phyloP scores from a whole-genome alignment of 495 filamentous ascomycete species.

The Letharia columbiana region DNA sequence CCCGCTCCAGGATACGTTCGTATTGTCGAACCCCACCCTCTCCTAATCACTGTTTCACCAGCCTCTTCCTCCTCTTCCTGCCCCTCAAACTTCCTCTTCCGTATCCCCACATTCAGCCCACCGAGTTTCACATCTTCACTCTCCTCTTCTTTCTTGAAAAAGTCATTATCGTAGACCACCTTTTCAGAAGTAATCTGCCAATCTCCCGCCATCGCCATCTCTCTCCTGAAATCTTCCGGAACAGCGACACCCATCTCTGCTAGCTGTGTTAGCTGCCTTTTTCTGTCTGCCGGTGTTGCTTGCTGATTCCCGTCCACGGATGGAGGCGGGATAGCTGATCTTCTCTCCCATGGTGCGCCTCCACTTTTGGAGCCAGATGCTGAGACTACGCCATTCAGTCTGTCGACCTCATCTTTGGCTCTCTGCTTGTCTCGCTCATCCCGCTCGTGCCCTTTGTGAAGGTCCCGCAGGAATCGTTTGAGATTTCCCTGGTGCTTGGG shows the following conservation, averaged over 20 bases:
- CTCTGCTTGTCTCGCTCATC: slow-evolving; percentile 68
- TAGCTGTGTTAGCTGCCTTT: slow-evolving; percentile 77
- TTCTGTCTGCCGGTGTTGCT: slow-evolving; percentile 59
- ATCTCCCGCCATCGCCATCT: slow-evolving; percentile 83
- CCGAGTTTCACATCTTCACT: slow-evolving; percentile 34
- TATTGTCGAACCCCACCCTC: slow-evolving; percentile 66
- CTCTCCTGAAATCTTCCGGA: slow-evolving; percentile 65
- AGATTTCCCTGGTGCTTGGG: slow-evolving; percentile 78
- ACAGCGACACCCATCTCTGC: slow-evolving; percentile 80
- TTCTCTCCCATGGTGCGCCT: slow-evolving; percentile 20
- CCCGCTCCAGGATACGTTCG: slow-evolving; percentile 55
- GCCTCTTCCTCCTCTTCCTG: slow-evolving; percentile 56
- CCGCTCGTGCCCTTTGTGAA: slow-evolving; percentile 72
- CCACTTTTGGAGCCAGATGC: slow-evolving; percentile 28
- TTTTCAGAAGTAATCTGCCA: slow-evolving; percentile 68
- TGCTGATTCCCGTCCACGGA: slow-evolving; percentile 24
- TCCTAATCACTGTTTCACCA: slow-evolving; percentile 53
- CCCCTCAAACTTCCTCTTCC: slow-evolving; percentile 60
- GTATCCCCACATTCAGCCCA: slow-evolving; percentile 41
- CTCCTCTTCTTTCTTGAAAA: slow-evolving; percentile 34
- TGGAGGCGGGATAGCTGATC: slow-evolving; percentile 20
- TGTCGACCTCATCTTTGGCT: slow-evolving; percentile 77
- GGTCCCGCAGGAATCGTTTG: slow-evolving; percentile 81
- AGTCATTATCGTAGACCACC: slow-evolving; percentile 33
- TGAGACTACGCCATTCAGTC: slow-evolving; percentile 69